Evolutionary conservation across 2,329 filamentous ascomycete species (phyloP).

Genomic region (Cercospora brassicicola): DNA sequence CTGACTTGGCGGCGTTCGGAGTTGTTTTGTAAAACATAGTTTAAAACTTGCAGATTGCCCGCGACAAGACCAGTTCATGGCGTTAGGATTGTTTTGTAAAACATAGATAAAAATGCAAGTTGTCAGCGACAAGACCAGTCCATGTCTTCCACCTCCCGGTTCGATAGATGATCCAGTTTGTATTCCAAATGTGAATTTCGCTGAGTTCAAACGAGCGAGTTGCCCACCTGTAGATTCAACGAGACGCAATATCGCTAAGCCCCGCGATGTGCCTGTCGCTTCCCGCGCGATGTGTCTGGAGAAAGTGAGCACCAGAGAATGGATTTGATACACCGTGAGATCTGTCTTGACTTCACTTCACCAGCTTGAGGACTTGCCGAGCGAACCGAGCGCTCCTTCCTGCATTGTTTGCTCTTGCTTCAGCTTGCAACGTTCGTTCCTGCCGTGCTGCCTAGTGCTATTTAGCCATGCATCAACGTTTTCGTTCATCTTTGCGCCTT

Average conservation of each 20-base stretch:
- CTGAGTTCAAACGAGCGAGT: no score
- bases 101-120: not conserved
- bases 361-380: not conserved
- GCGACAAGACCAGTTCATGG: not conserved
- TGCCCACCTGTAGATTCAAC: not conserved
- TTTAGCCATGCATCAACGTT: not conserved
- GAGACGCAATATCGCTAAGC: not conserved
- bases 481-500: not conserved
- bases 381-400: not conserved
- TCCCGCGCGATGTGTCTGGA: not conserved
- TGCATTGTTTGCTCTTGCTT: not conserved
- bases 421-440: not conserved
- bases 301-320: not conserved
- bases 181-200: no score
- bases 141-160: no score
- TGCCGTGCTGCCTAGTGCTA: not conserved
- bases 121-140: not conserved
- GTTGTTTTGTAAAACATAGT: not conserved
- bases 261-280: not conserved
- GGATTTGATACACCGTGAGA: not conserved
- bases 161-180: not conserved
- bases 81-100: not conserved
- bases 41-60: not conserved
- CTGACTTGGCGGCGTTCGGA: not conserved
- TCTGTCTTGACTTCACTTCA: not conserved